Conservation (phyloP, 192 early-diverging fungal species). For the Linnemannia zychae region DNA sequence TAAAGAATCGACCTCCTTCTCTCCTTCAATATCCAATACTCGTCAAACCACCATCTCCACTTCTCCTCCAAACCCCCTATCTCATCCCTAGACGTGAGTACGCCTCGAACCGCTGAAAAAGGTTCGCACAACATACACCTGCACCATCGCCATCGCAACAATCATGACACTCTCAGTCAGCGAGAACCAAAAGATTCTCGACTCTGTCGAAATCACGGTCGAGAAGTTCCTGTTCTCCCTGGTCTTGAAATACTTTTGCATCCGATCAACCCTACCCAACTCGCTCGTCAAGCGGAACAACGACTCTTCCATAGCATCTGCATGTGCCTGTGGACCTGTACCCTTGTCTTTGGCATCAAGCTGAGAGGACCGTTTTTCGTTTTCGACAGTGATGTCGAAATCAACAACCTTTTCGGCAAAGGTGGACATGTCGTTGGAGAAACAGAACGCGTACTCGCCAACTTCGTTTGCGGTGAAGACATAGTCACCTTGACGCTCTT, state of each 20-base stretch:
- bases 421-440: conserved; percentile 94
- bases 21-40: no score
- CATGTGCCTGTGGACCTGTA: conserved; percentile 50
- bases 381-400: conserved; percentile 96
- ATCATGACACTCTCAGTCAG: conserved; percentile 81
- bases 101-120: conserved; percentile 88
- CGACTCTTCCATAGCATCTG: conserved; percentile 63
- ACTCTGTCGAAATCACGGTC: conserved; percentile 90
- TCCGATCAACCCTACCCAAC: conserved; percentile 78
- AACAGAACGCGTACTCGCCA: conserved; percentile 98
- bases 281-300: conserved; percentile 73
- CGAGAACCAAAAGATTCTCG: conserved; percentile 95
- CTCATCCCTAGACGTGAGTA: conserved; percentile 24
- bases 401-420: conserved; percentile 96
- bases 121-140: conserved; percentile 94
- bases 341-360: conserved; percentile 31
- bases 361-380: conserved; percentile 73
- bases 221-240: conserved; percentile 92
- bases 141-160: conserved; percentile 84
- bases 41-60: background rate
- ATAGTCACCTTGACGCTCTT: conserved; percentile 95
- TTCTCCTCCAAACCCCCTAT: background rate
- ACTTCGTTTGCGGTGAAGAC: conserved; percentile 87
- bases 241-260: conserved; percentile 89
- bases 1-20: no score